Base-by-base conservation (phyloP, 805 yeast genomes). In the Schwanniomyces vanrijiae region DNA sequence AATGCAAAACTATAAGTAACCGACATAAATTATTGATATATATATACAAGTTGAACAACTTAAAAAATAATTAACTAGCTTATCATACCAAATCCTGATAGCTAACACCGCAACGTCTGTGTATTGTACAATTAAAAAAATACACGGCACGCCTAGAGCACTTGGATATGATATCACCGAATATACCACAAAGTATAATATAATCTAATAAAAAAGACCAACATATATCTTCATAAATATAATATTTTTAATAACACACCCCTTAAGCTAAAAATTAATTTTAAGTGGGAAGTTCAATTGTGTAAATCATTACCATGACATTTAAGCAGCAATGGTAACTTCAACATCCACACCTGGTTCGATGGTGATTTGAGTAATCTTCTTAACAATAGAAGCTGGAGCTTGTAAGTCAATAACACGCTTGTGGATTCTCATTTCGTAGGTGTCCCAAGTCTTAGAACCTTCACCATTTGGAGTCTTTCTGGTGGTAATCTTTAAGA, bases 391-490 rank as follows among this genome's bases (percentile, higher is more conserved):
- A 59, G 82, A 79, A 71, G 96, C 89, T 77, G 97, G 96, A 61
- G 98, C 96, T 80, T 88, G 92, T 77, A 94, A 84, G 82, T 91
- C 97, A 71, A 94, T 90, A 78, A 90, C 87, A 82, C 99, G 91
- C 95, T 94, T 94, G 96, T 94, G 99, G 84, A 94, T 90, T 88
- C 97, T 92, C 96, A 94, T 88, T 84, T 94, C 99, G 79, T 85
- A 94, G 68, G 95, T 82, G 76, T 94, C 99, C 97, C 97, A 94
- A 69, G 99, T 94, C 92, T 94, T 94, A 67, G 99, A 94, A 94
- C 99, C 99, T 84, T 94, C 97, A 94, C 99, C 99, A 79, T 95
- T 95, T 72, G 99, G 99, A 73, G 99, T 88, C 91, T 94, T 94
- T 89, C 99, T 90, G 88, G 99, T 94, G 81, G 96, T 83, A 81